Evolutionary conservation across 208 protist genomes (phyloP), one percentile per base, ranked within the genome.

Genomic region (Strigomonas oncopelti): DNA sequence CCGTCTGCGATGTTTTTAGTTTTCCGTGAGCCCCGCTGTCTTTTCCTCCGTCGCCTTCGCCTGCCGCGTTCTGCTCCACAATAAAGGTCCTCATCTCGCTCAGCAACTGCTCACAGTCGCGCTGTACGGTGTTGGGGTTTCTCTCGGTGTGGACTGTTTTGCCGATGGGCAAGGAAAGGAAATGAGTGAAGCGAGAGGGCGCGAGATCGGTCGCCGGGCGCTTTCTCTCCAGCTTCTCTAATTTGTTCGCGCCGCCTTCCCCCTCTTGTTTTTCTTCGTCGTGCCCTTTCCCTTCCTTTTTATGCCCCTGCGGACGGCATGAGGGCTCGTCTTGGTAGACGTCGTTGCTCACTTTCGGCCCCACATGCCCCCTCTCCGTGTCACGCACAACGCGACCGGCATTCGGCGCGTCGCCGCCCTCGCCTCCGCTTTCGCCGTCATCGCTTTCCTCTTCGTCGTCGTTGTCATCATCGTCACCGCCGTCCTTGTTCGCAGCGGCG

Each of bases 131-230:
- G 32, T 74, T 69, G 2, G 75, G 74, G 25, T 61, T 66, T 18
- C 55, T 25, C 29, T 61, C 52, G 20, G 82, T 76, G 31, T 64
- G 65, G 1, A 77, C 63, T 36, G 86, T 32, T 56, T 80, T 88
- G 18, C 85, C 87, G 18, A 95, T 69, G 11, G 90, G 87, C 14
- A 95, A 63, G 0, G 90, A 80, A 0, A 95, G 52, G 62, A 95
- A 95, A 74, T 95, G 90, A 1, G 90, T 95, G 77, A 84, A 95
- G 36, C 51, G 62, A 14, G 54, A 51, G n/a, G 51, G 32, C 24
- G 36, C 42, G 55, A 54, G 53, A n/a, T 75, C 58, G 3, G 75
- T 58, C 20, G 65, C 28, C 5, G 65, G 51, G 5, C 56, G 71
- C 65, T 73, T 46, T 42, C 66, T 20, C 55, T 72, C 58, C 45